Conservation (phyloP, 164 flowering plant species). For the Taxillus chinensis region DNA sequence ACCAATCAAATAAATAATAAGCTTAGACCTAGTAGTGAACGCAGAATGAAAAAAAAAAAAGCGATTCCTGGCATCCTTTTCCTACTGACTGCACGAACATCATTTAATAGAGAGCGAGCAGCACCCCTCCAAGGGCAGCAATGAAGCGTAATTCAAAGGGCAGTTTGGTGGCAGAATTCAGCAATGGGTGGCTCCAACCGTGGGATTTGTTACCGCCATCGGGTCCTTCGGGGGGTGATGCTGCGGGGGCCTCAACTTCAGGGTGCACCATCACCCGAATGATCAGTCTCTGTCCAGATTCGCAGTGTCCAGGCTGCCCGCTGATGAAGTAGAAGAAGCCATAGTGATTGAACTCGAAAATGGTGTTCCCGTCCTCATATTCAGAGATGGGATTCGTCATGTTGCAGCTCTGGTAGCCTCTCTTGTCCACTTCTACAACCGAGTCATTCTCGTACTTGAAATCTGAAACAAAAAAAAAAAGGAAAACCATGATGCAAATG, state of each 20-base stretch:
- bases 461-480: conserved; percentile 17
- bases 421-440: conserved; percentile 36
- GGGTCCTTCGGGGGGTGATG: conserved; percentile 14
- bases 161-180: conserved; percentile 21
- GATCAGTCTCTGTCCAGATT: conserved; percentile 33
- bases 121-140: conserved; percentile 19
- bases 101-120: conserved; percentile 15
- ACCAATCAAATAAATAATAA: no score
- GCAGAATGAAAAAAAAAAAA: no score
- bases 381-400: conserved; percentile 20
- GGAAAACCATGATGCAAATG: neutral
- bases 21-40: no score
- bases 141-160: conserved; percentile 18
- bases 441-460: conserved; percentile 56
- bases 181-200: conserved; percentile 7
- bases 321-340: conserved; percentile 54
- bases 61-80: no score
- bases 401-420: conserved; percentile 31
- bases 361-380: conserved; percentile 32
- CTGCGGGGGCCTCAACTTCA: conserved; percentile 13
- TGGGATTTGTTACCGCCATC: conserved; percentile 6
- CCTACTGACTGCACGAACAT: conserved; percentile 11
- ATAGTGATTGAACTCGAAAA: conserved; percentile 28
- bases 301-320: conserved; percentile 36
- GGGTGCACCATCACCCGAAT: conserved; percentile 39